These are phyloP conservation scores for Russula abietina DNA, from an alignment of 768 basidiomycete species.

Conservation along the genomic window DNA sequence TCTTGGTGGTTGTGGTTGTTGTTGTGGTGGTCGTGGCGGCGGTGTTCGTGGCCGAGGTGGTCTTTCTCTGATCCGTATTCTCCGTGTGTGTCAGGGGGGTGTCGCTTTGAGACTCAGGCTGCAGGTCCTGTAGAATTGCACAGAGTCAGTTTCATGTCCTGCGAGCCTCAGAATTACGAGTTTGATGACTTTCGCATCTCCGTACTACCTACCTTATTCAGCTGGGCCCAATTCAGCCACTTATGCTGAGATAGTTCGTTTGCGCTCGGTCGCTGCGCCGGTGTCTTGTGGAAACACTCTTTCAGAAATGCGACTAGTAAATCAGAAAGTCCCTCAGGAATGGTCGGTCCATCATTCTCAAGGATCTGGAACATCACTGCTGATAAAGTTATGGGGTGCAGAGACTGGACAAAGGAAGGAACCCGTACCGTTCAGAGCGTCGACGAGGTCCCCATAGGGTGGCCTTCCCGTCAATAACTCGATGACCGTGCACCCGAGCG, in stretches of 20 bases:
- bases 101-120: neutral
- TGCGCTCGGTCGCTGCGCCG: conserved; percentile 71
- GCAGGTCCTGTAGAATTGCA: neutral
- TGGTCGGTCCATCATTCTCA: conserved; percentile 81
- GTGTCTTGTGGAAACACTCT: conserved; percentile 86
- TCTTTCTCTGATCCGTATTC: neutral
- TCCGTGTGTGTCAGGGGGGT: neutral
- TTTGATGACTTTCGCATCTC: neutral
- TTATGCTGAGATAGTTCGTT: conserved; percentile 80
- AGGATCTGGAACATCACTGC: conserved; percentile 96
- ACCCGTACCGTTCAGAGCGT: neutral
- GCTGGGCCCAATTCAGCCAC: conserved; percentile 82
- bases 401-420: neutral
- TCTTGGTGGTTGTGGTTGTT: too few species aligned
- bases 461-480: neutral
- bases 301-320: conserved; percentile 70
- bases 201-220: conserved; percentile 69
- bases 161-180: neutral
- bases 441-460: neutral
- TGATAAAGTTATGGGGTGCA: neutral
- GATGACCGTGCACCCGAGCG: neutral
- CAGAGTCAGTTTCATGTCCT: neutral
- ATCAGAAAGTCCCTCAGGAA: conserved; percentile 75
- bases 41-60: neutral
- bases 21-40: too few species aligned